Evolutionary conservation across 1,284 basidiomycete genomes (phyloP), one percentile per base, ranked within the genome.

Genomic region (Ceratobasidium sp.): DNA sequence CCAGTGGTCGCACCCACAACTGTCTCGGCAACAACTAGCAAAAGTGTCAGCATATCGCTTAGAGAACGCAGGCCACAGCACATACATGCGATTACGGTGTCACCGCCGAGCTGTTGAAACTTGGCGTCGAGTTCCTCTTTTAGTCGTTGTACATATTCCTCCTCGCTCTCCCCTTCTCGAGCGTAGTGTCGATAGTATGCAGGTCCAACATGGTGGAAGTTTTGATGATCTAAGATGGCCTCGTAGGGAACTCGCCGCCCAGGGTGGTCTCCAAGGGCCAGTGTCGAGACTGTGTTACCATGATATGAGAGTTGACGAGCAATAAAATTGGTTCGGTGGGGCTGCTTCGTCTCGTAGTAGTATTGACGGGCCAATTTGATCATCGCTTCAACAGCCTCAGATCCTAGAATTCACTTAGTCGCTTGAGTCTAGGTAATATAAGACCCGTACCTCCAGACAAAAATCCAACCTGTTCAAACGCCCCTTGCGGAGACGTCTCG

Each of bases 1-100:
- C 94, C 94, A 0, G 90, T 89, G 0, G 93, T 90, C 0, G 93
- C 94, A 39, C 94, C 94, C 1, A 93, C 91, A 3, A 94, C 94
- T 2, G 89, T 88, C 79, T 95, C 92, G 1, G 93, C 93, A 24
- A 89, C 91, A 76, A 95, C 94, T 93, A 69, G 9, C 54, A 49
- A n/a, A 64, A 27, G 49, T 11, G 31, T 74, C 78, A 65, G 78
- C 31, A 64, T 46, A 58, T 13, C 9, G 29, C 22, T 31, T 16
- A 3, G 24, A 11, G n/a, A 39, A 43, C 27, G n/a, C 31, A 43
- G 65, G 11, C 4, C 24, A 24, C n/a, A 24, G 46, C 0, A 82
- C 89, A 80, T 78, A 90, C 92, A 94, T 79, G 88, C 89, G 79
- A 93, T 88, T 31, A 96, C 89, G 7, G 91, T 94, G 54, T 92